A percentile compares a stretch with the other conserved stretches of the same genome.
phyloP scores from a whole-genome alignment of 2,329 filamentous ascomycete species.

The Hypoxylon sp. region DNA sequence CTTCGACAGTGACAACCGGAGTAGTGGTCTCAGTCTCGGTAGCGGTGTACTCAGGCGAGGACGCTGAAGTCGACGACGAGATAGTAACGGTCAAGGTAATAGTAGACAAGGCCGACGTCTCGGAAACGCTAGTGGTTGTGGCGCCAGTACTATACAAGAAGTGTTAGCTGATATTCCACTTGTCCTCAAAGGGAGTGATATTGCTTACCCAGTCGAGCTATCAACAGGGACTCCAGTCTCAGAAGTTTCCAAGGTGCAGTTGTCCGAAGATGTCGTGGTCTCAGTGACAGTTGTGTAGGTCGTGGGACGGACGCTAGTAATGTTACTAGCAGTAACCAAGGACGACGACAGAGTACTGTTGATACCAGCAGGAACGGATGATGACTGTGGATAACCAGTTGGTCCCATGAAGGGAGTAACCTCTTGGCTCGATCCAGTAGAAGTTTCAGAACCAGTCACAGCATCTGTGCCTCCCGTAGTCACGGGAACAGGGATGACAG shows the following conservation, averaged over 20 bases:
- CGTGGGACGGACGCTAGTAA: slow-evolving; percentile 16
- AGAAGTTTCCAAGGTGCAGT: slow-evolving; percentile 24
- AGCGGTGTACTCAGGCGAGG: slow-evolving; percentile 11
- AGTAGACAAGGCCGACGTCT: neutral
- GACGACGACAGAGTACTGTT: neutral
- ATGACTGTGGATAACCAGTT: neutral
- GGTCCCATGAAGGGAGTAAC: neutral
- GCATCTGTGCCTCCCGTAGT: slow-evolving; percentile 29
- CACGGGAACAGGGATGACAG: slow-evolving; percentile 23
- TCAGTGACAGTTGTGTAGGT: slow-evolving; percentile 24
- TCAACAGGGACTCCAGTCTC: neutral
- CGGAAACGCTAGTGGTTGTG: slow-evolving; percentile 7
- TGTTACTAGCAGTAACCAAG: neutral
- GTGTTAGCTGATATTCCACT: slow-evolving; percentile 21
- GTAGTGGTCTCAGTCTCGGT: slow-evolving; percentile 35
- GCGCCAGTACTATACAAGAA: slow-evolving; percentile 22
- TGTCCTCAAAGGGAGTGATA: neutral
- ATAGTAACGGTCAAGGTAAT: neutral
- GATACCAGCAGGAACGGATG: neutral
- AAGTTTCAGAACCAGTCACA: slow-evolving; percentile 16
- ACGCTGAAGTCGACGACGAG: neutral
- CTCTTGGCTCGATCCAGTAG: neutral
- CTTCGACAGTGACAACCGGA: slow-evolving; percentile 22
- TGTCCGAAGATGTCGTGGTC: slow-evolving; percentile 20
- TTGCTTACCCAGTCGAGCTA: slow-evolving; percentile 37